A percentile compares a stretch with the other conserved stretches of the same genome.
phyloP scores from a whole-genome alignment of 2,329 filamentous ascomycete species.

The Sporothrix phasma region DNA sequence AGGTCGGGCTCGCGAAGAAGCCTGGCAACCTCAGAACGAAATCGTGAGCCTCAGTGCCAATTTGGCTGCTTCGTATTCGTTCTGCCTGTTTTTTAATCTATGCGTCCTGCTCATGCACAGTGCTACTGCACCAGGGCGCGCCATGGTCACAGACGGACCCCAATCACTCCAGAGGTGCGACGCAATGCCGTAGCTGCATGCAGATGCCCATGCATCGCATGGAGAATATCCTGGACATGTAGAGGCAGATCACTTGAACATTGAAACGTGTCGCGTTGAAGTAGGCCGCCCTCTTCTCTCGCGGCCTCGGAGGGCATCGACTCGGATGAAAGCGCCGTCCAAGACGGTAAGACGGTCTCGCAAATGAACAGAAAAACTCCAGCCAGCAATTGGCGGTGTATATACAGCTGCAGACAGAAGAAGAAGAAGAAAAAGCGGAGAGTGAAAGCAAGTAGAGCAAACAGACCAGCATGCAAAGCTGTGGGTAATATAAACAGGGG shows the following conservation, averaged over 20 bases:
- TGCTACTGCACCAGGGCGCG: not conserved
- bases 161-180: not conserved
- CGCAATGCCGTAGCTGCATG: not conserved
- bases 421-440: not conserved
- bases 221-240: not conserved
- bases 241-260: not conserved
- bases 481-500: not conserved
- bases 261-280: constrained; percentile 2
- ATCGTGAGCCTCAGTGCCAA: not conserved
- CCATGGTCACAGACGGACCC: not conserved
- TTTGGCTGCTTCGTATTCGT: not conserved
- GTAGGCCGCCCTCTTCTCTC: not conserved
- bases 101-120: not conserved
- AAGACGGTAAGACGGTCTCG: not conserved
- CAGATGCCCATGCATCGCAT: not conserved
- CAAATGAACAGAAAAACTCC: not conserved
- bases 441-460: not conserved
- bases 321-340: not conserved
- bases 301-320: not conserved
- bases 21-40: not conserved
- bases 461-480: not conserved
- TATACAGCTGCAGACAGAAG: not conserved
- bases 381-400: not conserved
- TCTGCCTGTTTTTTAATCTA: not conserved
- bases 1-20: not conserved